Evolutionary conservation across 306 rosid genomes (phyloP).

Genomic region (Begonia fuchsioides): DNA sequence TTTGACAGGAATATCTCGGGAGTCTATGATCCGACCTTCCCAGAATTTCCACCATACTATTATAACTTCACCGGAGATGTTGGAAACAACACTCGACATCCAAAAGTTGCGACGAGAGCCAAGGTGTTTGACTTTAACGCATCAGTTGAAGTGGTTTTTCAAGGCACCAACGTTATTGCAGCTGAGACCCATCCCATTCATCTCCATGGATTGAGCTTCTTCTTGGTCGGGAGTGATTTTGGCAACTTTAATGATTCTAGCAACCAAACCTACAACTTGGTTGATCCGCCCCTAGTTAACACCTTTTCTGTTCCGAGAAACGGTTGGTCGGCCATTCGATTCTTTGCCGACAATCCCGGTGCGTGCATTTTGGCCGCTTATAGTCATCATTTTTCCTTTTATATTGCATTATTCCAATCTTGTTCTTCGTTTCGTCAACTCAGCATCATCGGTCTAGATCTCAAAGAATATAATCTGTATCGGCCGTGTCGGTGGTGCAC

Average conservation of each 20-base stretch:
- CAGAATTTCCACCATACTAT: conserved; percentile 7
- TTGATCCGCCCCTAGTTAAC: conserved; percentile 19
- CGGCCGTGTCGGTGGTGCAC: too few species aligned
- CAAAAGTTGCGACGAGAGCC: conserved; percentile 16
- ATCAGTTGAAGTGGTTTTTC: conserved; percentile 27
- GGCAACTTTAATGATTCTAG: conserved; percentile 13
- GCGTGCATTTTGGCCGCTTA: background rate
- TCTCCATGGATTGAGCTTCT: conserved; percentile 36
- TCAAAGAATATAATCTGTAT: too few species aligned
- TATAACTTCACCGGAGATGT: conserved; percentile 30
- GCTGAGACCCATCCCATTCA: conserved; percentile 40
- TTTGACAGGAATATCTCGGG: conserved; percentile 1
- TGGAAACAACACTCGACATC: conserved; percentile 4
- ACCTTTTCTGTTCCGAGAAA: conserved; percentile 20
- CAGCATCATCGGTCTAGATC: too few species aligned
- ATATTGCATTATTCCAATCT: too few species aligned
- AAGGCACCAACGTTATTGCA: conserved; percentile 19
- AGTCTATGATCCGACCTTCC: conserved; percentile 18
- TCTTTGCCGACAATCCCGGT: conserved; percentile 27
- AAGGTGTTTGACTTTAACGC: conserved; percentile 14
- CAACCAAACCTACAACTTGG: conserved; percentile 14
- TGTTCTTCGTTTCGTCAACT: too few species aligned
- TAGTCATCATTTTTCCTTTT: too few species aligned
- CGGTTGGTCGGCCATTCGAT: conserved; percentile 30
- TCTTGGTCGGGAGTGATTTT: conserved; percentile 18